Evolutionary conservation across 2,329 filamentous ascomycete genomes (phyloP).

Genomic region (Aspergillus jensenii): DNA sequence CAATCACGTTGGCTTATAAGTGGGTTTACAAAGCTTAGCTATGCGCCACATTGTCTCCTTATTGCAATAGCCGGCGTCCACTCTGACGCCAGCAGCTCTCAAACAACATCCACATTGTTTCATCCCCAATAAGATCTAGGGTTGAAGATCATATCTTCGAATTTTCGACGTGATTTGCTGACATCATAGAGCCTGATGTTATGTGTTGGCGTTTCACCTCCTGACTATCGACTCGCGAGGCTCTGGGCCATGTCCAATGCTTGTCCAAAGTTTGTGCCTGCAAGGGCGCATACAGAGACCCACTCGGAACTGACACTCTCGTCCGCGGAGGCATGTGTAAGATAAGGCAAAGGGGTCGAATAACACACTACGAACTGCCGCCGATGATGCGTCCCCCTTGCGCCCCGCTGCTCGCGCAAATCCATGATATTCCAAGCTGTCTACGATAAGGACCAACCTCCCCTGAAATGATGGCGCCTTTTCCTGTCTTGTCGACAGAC

Average conservation of each 20-base stretch:
- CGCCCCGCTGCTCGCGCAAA: background rate
- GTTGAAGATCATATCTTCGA: background rate
- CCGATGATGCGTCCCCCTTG: slow-evolving; percentile 2
- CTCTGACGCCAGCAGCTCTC: background rate
- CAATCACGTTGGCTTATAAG: background rate
- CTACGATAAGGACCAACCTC: background rate
- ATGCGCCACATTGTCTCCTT: slow-evolving; percentile 6
- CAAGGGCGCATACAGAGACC: slow-evolving; percentile 5
- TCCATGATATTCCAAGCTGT: background rate
- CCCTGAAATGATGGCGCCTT: background rate
- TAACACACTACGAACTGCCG: slow-evolving; percentile 1
- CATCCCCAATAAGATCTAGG: background rate
- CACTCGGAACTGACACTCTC: background rate
- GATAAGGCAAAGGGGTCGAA: slow-evolving; percentile 8
- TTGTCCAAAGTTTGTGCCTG: background rate
- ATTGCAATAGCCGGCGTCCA: slow-evolving; percentile 1
- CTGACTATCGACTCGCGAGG: background rate
- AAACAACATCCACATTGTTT: background rate
- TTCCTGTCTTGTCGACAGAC: background rate
- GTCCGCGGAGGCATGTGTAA: background rate
- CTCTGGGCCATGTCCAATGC: background rate
- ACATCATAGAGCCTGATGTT: background rate
- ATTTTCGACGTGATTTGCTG: background rate
- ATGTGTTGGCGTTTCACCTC: background rate
- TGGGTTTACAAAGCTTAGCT: background rate